A percentile compares a stretch with the other conserved stretches of the same genome.
Conservation (phyloP, 73 alveolate species). For the Effrenium voratum region DNA sequence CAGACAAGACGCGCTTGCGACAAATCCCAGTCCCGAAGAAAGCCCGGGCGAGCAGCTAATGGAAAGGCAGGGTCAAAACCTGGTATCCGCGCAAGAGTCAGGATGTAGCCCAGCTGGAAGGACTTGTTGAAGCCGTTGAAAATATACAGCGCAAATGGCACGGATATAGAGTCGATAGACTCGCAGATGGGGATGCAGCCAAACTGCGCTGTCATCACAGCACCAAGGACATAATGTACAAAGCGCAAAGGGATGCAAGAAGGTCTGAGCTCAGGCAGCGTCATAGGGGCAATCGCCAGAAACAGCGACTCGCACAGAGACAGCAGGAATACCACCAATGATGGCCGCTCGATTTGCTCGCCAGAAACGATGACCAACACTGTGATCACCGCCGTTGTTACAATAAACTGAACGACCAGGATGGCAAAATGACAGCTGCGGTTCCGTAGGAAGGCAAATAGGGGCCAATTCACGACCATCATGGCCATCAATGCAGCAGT, state of each 20-base stretch:
- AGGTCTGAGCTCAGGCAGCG: constrained; percentile 18
- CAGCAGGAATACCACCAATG: constrained; percentile 12
- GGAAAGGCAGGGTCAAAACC: constrained; percentile 37
- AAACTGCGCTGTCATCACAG: neutral
- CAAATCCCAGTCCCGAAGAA: too few species aligned
- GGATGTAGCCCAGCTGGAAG: constrained; percentile 81
- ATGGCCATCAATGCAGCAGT: constrained; percentile 47
- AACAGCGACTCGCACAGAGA: neutral
- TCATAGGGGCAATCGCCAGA: neutral
- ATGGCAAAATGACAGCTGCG: constrained; percentile 14
- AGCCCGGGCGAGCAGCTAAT: neutral
- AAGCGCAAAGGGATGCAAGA: constrained; percentile 48
- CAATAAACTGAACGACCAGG: constrained; percentile 28
- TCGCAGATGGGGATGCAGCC: constrained; percentile 57
- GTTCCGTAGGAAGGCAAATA: constrained; percentile 57
- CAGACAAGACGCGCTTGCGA: too few species aligned
- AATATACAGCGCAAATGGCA: constrained; percentile 44
- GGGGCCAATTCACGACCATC: constrained; percentile 81
- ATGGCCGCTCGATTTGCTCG: constrained; percentile 21
- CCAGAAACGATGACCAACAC: constrained; percentile 43
- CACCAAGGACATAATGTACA: constrained; percentile 58
- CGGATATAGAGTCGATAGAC: constrained; percentile 44
- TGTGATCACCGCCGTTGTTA: neutral
- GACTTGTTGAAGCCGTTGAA: constrained; percentile 73
- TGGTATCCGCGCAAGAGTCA: constrained; percentile 61